Evolutionary conservation across 106 monocot genomes (phyloP).

Genomic region (Vanilla planifolia): DNA sequence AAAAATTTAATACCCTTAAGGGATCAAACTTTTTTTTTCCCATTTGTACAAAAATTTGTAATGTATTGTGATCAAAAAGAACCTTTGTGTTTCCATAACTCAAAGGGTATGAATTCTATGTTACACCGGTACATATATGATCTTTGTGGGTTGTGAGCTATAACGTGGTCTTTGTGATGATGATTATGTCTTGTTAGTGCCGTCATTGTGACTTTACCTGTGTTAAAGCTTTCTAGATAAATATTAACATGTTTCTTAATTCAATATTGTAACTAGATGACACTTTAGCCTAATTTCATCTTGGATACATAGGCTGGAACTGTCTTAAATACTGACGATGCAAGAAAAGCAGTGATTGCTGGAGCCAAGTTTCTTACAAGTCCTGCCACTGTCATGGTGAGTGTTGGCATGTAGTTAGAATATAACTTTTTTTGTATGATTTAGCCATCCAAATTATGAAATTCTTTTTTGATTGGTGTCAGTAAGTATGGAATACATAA

Average conservation of each 20-base stretch:
- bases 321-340: constrained; percentile 64
- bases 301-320: constrained; percentile 55
- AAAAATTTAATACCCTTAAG: too few relatives aligned
- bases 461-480: too few relatives aligned
- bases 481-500: too few relatives aligned
- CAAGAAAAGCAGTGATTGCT: constrained; percentile 53
- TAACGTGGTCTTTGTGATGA: not conserved
- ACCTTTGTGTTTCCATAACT: too few relatives aligned
- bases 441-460: too few relatives aligned
- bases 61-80: not conserved
- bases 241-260: not conserved
- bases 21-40: not conserved
- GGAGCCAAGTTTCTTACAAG: constrained; percentile 92
- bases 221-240: not conserved
- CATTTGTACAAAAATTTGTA: not conserved
- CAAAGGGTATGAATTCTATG: too few relatives aligned
- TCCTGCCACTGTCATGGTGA: constrained; percentile 68
- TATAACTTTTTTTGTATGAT: not conserved
- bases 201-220: not conserved
- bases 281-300: not conserved
- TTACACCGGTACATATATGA: not conserved
- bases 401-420: not conserved
- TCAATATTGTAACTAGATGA: not conserved
- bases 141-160: constrained; percentile 10
- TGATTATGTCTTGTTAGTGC: not conserved